phyloP scores from a whole-genome alignment of 345 rosid genomes.

The Rhizophora apiculata region DNA sequence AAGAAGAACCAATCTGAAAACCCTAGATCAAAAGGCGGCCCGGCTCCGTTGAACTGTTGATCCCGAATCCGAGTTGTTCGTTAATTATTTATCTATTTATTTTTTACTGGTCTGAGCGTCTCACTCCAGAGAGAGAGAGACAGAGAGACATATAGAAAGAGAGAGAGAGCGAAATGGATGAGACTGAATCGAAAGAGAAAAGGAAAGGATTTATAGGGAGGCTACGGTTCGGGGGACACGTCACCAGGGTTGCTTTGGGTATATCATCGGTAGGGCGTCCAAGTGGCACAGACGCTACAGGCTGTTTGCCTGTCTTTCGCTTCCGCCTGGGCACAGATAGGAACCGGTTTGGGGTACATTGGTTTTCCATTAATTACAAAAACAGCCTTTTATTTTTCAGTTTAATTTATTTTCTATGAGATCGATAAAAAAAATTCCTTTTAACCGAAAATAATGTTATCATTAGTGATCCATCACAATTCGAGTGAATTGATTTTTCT shows the following conservation, averaged over 20 bases:
- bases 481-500: no score
- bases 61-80: slow-evolving; percentile 11
- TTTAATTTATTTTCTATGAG: neutral
- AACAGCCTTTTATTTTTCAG: neutral
- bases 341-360: slow-evolving; percentile 16
- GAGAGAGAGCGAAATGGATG: slow-evolving; percentile 30
- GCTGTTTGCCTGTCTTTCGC: slow-evolving; percentile 16
- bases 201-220: slow-evolving; percentile 40
- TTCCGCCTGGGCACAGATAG: slow-evolving; percentile 13
- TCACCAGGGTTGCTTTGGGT: slow-evolving; percentile 25
- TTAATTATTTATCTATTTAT: no score
- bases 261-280: slow-evolving; percentile 16
- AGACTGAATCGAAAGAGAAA: slow-evolving; percentile 11
- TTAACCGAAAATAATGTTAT: no score
- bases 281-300: slow-evolving; percentile 34
- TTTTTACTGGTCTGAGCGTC: slow-evolving; percentile 7
- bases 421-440: no score
- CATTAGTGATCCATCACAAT: no score
- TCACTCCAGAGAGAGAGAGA: slow-evolving; percentile 23
- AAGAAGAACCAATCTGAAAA: slow-evolving; percentile 9
- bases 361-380: slow-evolving; percentile 6
- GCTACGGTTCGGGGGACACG: slow-evolving; percentile 49
- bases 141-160: neutral
- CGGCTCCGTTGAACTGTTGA: neutral
- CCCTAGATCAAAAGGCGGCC: slow-evolving; percentile 29